A percentile compares a stretch with the other conserved stretches of the same genome.
Evolutionary conservation across 2,329 filamentous ascomycete genomes (phyloP).

Genomic region (Aspergillus chevalieri): DNA sequence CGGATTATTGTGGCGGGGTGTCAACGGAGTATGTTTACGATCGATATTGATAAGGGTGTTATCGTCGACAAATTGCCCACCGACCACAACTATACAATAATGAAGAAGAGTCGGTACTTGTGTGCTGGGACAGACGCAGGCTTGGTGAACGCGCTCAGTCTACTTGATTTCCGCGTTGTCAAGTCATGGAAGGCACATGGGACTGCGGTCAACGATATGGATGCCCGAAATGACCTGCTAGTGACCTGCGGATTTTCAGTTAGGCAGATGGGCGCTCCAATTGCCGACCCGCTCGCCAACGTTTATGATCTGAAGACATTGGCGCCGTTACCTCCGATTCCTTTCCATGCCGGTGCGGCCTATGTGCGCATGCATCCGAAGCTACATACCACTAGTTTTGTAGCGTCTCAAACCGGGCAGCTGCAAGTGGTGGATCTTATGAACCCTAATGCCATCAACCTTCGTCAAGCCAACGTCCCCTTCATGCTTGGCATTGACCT

Average conservation of each 20-base stretch:
- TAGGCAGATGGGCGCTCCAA: conserved; percentile 69
- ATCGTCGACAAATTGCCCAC: conserved; percentile 67
- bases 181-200: conserved; percentile 89
- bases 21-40: conserved; percentile 77
- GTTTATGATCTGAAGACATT: conserved; percentile 94
- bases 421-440: conserved; percentile 94
- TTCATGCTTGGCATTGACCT: conserved; percentile 78
- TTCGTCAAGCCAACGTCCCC: conserved; percentile 73
- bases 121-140: conserved; percentile 84
- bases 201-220: conserved; percentile 90
- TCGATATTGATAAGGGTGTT: conserved; percentile 66
- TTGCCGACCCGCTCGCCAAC: conserved; percentile 87
- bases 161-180: conserved; percentile 67
- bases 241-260: conserved; percentile 92
- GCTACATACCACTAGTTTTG: conserved; percentile 89
- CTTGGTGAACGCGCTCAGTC: conserved; percentile 78
- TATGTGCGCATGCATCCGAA: conserved; percentile 95
- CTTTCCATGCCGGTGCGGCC: conserved; percentile 84
- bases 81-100: conserved; percentile 75
- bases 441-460: conserved; percentile 81
- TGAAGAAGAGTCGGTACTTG: conserved; percentile 83
- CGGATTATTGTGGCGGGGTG: conserved; percentile 81
- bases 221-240: conserved; percentile 89
- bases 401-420: conserved; percentile 85
- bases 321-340: conserved; percentile 79